Evolutionary conservation across 768 basidiomycete species (phyloP).

Genomic region (Amanita exitialis): DNA sequence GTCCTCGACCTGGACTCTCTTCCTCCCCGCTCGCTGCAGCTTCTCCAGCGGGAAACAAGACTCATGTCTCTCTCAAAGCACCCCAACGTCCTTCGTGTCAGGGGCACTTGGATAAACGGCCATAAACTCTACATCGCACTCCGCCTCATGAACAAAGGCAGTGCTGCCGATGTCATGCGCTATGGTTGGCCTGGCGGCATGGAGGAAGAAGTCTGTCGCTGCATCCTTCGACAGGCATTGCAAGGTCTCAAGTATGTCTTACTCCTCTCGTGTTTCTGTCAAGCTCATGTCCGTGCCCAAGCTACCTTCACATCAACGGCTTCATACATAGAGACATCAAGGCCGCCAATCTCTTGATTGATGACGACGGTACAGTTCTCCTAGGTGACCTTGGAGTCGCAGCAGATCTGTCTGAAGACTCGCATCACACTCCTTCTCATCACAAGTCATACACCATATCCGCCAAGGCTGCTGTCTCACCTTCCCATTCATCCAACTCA

Average conservation of each 20-base stretch:
- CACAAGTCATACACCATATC: slow-evolving; percentile 19
- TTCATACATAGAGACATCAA: slow-evolving; percentile 94
- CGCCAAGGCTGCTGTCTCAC: slow-evolving; percentile 20
- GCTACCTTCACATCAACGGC: slow-evolving; percentile 82
- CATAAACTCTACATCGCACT: slow-evolving; percentile 80
- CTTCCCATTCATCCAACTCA: slow-evolving; percentile 14
- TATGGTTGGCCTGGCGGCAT: slow-evolving; percentile 85
- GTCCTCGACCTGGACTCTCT: slow-evolving; percentile 82
- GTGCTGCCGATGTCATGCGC: slow-evolving; percentile 75
- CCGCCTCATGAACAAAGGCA: slow-evolving; percentile 85
- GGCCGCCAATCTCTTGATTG: slow-evolving; percentile 87
- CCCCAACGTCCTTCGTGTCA: slow-evolving; percentile 86
- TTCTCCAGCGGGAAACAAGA: slow-evolving; percentile 78
- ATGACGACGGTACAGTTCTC: slow-evolving; percentile 84
- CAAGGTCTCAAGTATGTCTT: slow-evolving; percentile 71
- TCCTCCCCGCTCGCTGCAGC: slow-evolving; percentile 56
- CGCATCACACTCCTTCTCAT: slow-evolving; percentile 18
- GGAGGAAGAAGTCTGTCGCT: slow-evolving; percentile 82
- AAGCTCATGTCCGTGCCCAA: slow-evolving; percentile 16
- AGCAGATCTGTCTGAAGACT: slow-evolving; percentile 69
- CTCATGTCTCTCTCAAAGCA: slow-evolving; percentile 90
- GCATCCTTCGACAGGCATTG: slow-evolving; percentile 77
- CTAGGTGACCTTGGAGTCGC: slow-evolving; percentile 92
- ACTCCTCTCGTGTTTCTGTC: slow-evolving; percentile 1
- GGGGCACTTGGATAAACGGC: slow-evolving; percentile 82